phyloP scores from a whole-genome alignment of 306 rosid genomes.

The Argentina anserina region DNA sequence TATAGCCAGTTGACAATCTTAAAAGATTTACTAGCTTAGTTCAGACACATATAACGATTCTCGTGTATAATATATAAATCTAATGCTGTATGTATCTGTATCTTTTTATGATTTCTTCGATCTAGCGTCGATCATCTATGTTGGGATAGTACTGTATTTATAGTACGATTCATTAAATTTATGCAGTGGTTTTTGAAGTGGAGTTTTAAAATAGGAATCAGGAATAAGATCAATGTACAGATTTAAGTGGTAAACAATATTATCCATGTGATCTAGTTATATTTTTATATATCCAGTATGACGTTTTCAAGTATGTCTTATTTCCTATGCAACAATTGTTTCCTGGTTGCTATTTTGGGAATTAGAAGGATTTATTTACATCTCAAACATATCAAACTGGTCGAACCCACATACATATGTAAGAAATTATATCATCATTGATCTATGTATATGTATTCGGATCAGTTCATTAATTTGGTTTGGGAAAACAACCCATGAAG shows the following conservation, averaged over 20 bases:
- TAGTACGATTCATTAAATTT: conserved; percentile 1
- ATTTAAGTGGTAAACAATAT: conserved; percentile 1
- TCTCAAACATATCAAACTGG: neutral
- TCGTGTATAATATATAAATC: neutral
- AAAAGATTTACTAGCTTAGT: neutral
- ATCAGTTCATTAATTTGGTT: neutral
- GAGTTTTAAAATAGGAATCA: neutral
- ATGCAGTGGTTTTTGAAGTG: conserved; percentile 4
- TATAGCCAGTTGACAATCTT: conserved; percentile 23
- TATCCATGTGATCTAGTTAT: neutral
- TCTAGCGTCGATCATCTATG: neutral
- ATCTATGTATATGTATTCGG: neutral
- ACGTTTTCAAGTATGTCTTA: conserved; percentile 1
- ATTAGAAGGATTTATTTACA: neutral
- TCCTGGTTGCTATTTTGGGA: conserved; percentile 3
- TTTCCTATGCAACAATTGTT: conserved; percentile 4
- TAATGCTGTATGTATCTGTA: neutral
- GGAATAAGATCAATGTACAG: neutral
- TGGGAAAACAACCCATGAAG: too few relatives aligned
- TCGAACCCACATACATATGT: neutral
- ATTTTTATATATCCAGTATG: too few relatives aligned
- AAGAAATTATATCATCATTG: neutral
- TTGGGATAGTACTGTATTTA: neutral
- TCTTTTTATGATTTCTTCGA: conserved; percentile 2
- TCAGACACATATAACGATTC: neutral